Evolutionary conservation across 805 yeast genomes (phyloP).

Genomic region (Suhomyces sp.): DNA sequence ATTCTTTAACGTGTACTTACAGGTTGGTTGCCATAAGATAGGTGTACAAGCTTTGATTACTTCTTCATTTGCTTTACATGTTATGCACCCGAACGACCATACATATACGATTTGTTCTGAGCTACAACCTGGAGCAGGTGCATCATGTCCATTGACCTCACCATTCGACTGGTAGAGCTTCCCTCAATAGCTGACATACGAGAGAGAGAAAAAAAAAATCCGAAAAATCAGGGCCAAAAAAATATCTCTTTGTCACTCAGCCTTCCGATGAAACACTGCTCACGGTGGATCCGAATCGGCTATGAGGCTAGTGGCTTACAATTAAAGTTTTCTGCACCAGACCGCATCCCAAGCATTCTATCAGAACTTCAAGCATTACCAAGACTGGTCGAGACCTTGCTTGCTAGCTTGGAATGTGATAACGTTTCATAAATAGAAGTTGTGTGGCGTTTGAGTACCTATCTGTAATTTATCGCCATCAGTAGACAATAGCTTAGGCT

Average conservation of each 20-base stretch:
- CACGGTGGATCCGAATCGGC: background rate
- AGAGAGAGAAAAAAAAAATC: background rate
- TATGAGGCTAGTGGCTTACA: background rate
- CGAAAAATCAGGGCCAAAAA: background rate
- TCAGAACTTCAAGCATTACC: background rate
- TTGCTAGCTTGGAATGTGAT: background rate
- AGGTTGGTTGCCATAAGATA: background rate
- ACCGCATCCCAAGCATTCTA: background rate
- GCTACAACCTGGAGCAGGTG: background rate
- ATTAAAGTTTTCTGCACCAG: background rate
- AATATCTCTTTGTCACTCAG: background rate
- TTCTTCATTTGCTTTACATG: background rate
- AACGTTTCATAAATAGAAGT: background rate
- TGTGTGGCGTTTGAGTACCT: background rate
- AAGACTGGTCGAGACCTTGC: background rate
- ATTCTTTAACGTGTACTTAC: background rate
- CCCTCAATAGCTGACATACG: background rate
- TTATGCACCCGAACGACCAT: background rate
- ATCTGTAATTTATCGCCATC: background rate
- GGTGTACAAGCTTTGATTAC: background rate
- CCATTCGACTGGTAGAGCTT: background rate
- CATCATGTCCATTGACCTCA: background rate
- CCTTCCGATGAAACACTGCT: background rate
- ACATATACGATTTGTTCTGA: background rate
- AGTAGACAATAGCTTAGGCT: background rate